phyloP scores from a whole-genome alignment of 1,284 basidiomycete genomes.

The Agaricales sp. region DNA sequence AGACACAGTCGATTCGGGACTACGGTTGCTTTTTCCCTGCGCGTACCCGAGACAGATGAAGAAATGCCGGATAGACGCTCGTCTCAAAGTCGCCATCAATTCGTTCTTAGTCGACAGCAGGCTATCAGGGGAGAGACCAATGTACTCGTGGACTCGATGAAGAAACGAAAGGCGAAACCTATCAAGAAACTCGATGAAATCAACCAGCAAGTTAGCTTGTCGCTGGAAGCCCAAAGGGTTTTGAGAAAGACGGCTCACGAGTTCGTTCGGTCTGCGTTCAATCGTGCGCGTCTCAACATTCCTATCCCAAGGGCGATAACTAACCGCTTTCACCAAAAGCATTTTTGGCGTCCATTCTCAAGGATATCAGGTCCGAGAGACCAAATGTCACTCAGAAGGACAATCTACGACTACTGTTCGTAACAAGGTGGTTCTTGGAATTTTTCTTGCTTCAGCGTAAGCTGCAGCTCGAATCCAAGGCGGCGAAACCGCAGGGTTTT shows the following conservation, averaged over 20 bases:
- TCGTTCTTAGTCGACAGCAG: conserved; percentile 77
- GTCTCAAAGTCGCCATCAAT: conserved; percentile 6
- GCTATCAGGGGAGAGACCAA: conserved; percentile 71
- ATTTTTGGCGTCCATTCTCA: conserved; percentile 76
- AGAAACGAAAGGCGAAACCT: conserved; percentile 55
- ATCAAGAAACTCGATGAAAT: conserved; percentile 67
- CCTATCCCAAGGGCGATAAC: conserved; percentile 2
- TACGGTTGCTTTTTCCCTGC: conserved; percentile 70
- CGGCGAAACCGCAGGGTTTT: conserved; percentile 46
- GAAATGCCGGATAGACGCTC: neutral
- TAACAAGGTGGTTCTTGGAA: conserved; percentile 83
- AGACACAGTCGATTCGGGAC: conserved; percentile 93
- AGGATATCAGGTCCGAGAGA: conserved; percentile 87
- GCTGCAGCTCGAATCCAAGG: conserved; percentile 26
- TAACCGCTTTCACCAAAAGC: conserved; percentile 33
- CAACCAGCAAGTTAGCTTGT: conserved; percentile 61
- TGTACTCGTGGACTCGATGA: conserved; percentile 68
- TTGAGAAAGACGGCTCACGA: conserved; percentile 60
- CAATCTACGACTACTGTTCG: conserved; percentile 73
- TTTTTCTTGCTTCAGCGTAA: conserved; percentile 65
- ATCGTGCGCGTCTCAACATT: conserved; percentile 46
- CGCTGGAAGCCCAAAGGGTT: conserved; percentile 56
- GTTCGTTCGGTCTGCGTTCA: conserved; percentile 79
- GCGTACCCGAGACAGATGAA: conserved; percentile 36
- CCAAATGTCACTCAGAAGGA: conserved; percentile 87